phyloP scores from a whole-genome alignment of 2,329 filamentous ascomycete genomes.

The Calonectria ilicicola region DNA sequence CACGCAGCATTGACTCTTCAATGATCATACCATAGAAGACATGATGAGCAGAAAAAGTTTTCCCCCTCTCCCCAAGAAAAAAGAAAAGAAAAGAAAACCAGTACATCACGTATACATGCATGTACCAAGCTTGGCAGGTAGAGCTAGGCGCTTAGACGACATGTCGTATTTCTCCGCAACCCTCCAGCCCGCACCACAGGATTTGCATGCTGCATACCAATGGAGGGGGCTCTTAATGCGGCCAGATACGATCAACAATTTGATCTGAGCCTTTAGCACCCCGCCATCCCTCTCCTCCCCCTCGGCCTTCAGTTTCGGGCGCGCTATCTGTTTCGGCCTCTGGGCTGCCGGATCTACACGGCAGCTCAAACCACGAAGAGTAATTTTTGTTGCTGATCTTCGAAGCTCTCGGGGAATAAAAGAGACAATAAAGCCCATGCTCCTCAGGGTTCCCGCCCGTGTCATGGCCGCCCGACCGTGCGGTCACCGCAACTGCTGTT shows the following conservation, averaged over 20 bases:
- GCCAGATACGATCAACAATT: not conserved
- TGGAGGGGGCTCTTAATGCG: not conserved
- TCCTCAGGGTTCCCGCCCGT: not conserved
- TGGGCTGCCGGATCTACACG: not conserved
- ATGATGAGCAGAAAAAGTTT: not conserved
- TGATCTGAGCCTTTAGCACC: not conserved
- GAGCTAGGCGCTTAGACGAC: not conserved
- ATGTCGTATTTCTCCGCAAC: not conserved
- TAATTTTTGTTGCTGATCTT: not conserved
- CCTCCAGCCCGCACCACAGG: not conserved
- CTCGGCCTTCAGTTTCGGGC: not conserved
- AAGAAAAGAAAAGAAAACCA: not conserved
- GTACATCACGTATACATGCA: not conserved
- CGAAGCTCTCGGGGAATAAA: not conserved
- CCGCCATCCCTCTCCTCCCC: not conserved
- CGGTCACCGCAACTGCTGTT: too few species aligned
- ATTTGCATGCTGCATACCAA: not conserved
- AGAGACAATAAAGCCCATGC: not conserved
- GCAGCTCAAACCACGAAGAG: not conserved
- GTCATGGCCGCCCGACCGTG: not conserved
- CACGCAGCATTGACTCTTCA: not conserved
- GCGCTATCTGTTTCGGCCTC: not conserved
- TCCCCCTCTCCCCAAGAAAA: too few species aligned
- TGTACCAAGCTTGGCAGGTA: not conserved
- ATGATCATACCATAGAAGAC: not conserved